Evolutionary conservation across 2,329 filamentous ascomycete species (phyloP).

Genomic region (Fusarium lyarnte): DNA sequence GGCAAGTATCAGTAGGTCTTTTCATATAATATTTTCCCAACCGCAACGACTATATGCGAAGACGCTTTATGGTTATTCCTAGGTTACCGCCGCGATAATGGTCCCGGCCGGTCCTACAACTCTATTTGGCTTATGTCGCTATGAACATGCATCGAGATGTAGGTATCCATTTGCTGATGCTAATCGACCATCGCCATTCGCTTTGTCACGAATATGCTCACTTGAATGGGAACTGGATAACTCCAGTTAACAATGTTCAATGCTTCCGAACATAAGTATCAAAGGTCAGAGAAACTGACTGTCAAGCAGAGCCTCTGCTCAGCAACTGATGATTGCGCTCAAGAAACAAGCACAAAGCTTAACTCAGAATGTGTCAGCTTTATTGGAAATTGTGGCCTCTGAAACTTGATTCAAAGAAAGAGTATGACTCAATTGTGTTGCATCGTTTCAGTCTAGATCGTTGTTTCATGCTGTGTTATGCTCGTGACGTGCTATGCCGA

Average conservation of each 20-base stretch:
- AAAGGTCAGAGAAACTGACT: neutral
- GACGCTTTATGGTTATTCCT: neutral
- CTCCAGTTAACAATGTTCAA: neutral
- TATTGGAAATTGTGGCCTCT: neutral
- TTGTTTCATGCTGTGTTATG: constrained; percentile 17
- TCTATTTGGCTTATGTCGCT: neutral
- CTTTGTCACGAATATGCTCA: no score
- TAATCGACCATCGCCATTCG: neutral
- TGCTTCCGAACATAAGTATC: neutral
- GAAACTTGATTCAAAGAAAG: constrained; percentile 1
- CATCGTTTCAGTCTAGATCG: constrained; percentile 10
- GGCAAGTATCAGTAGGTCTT: neutral
- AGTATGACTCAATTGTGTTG: neutral
- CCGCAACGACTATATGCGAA: neutral
- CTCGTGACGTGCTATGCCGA: constrained; percentile 16
- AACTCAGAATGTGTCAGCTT: neutral
- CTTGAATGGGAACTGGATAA: no score
- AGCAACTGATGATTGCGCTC: neutral
- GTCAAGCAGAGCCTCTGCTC: neutral
- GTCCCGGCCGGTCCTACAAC: neutral
- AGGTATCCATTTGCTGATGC: no score
- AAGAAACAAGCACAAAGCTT: neutral
- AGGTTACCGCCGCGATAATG: neutral
- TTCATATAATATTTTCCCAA: neutral
- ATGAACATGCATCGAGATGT: neutral